Evolutionary conservation across 2,329 filamentous ascomycete genomes (phyloP), one percentile per base, ranked within the genome.

Genomic region (Fusarium cyanostomum): DNA sequence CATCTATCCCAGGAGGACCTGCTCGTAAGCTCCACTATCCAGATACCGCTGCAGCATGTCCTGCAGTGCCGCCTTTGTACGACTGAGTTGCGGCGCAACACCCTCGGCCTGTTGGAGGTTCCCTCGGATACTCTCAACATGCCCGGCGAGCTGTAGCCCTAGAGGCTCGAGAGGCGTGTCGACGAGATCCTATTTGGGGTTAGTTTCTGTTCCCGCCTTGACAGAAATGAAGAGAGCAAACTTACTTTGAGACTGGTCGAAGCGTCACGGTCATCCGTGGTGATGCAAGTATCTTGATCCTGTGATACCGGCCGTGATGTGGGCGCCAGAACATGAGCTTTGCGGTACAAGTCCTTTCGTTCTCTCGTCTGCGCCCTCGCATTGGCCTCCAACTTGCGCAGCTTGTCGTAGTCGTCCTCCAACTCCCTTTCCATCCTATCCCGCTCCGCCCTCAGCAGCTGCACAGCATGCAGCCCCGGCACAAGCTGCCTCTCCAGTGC

Each of bases 401-500:
- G 75, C 18, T 73, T 67, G 48, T 79, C 78, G 66, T 87, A 85
- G 55, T 89, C 87, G 27, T 72, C 73, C 62, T 86, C 84, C 41
- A 90, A 76, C 62, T 82, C 80, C 28, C 70, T 75, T 75, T 88
- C 82, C 52, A 89, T 82, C 65, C 80, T 80, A 58, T 80, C 81
- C 64, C 84, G 83, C 73, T 90, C 88, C 26, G 80, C 77, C 51
- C 77, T 77, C 28, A 92, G 78, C 41, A 92, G 75, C 62, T 84
- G 82, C 21, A 90, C 84, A 5, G 86, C 82, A 74, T 92, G 88
- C 37, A 88, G 75, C 16, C 84, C 78, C 2, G 88, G 86, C 13
- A 85, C 87, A 6, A 92, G 82, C 74, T 84, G 82, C 57, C 77
- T 78, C 71, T 90, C 84, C 24, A 89, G 74, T 8, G 75, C 75